These are phyloP conservation scores for Euryodendron excelsum DNA, from an alignment of 148 eudicot species.

Conservation along the genomic window DNA sequence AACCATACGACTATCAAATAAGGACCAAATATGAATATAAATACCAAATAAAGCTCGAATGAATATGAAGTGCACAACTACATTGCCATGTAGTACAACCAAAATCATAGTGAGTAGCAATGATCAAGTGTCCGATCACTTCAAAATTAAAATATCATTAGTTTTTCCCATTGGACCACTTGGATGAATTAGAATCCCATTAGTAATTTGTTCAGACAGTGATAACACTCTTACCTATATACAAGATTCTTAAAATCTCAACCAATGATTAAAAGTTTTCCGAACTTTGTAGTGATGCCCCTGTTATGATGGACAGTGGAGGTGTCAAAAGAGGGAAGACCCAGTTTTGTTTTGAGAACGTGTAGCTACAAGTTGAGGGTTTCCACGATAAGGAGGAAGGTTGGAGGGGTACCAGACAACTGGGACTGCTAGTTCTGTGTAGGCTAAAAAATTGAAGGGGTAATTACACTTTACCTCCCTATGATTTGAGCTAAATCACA, in stretches of 20 bases:
- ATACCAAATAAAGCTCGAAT: not conserved
- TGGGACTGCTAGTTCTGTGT: too few relatives aligned
- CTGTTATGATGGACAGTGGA: not conserved
- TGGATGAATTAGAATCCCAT: not conserved
- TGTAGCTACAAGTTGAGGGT: too few relatives aligned
- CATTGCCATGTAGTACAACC: too few relatives aligned
- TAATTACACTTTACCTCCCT: too few relatives aligned
- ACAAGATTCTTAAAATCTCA: not conserved
- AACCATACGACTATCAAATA: not conserved
- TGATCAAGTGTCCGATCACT: not conserved
- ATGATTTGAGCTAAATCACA: too few relatives aligned
- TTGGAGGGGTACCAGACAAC: too few relatives aligned
- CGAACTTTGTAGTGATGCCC: not conserved
- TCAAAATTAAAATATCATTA: not conserved
- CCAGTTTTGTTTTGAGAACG: too few relatives aligned
- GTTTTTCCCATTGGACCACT: not conserved
- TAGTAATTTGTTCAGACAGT: not conserved
- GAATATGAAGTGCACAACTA: too few relatives aligned
- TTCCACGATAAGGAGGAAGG: too few relatives aligned
- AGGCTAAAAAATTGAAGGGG: too few relatives aligned
- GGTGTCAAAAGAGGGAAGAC: too few relatives aligned
- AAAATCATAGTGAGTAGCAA: too few relatives aligned
- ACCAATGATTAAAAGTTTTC: not conserved
- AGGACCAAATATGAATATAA: not conserved
- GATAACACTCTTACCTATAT: not conserved